A percentile compares a stretch with the other conserved stretches of the same genome.
Evolutionary conservation across 2,329 filamentous ascomycete species (phyloP).

Genomic region (Arthroderma sp.): DNA sequence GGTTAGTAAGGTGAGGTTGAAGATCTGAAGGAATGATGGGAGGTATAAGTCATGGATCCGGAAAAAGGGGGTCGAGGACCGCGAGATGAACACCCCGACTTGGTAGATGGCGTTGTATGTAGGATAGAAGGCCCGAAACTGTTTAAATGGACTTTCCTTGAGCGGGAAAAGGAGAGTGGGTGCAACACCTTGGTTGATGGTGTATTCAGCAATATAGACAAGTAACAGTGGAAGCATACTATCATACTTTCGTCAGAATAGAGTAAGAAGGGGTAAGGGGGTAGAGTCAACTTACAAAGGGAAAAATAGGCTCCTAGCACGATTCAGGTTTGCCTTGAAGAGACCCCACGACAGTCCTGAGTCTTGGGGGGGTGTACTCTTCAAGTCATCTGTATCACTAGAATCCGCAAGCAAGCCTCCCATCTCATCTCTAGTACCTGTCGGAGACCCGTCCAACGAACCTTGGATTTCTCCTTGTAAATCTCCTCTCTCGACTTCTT

Average conservation of each 20-base stretch:
- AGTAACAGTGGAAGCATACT: slow-evolving; percentile 81
- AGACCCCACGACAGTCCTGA: slow-evolving; percentile 21
- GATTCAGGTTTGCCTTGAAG: slow-evolving; percentile 46
- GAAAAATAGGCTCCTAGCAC: slow-evolving; percentile 58
- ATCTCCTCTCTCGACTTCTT: slow-evolving; percentile 28
- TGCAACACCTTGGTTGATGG: slow-evolving; percentile 88
- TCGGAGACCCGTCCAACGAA: slow-evolving; percentile 25
- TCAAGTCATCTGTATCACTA: slow-evolving; percentile 4
- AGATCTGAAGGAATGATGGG: slow-evolving; percentile 68
- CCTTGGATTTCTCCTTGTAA: not conserved
- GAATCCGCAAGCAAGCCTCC: slow-evolving; percentile 22
- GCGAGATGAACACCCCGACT: slow-evolving; percentile 84
- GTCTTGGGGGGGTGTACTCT: not conserved
- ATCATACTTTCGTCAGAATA: slow-evolving; percentile 8
- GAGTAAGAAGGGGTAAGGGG: slow-evolving; percentile 5
- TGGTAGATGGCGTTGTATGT: slow-evolving; percentile 94
- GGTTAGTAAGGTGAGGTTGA: slow-evolving; percentile 62
- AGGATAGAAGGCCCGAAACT: slow-evolving; percentile 82
- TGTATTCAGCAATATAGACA: slow-evolving; percentile 93
- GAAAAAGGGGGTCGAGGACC: slow-evolving; percentile 78
- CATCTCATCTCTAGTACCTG: slow-evolving; percentile 21
- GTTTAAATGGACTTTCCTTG: slow-evolving; percentile 58
- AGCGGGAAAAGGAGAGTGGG: slow-evolving; percentile 84
- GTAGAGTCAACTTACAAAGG: slow-evolving; percentile 43
- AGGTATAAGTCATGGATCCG: slow-evolving; percentile 70